Base-by-base conservation (phyloP, 495 filamentous ascomycete genomes). In the Penicillium roqueforti region DNA sequence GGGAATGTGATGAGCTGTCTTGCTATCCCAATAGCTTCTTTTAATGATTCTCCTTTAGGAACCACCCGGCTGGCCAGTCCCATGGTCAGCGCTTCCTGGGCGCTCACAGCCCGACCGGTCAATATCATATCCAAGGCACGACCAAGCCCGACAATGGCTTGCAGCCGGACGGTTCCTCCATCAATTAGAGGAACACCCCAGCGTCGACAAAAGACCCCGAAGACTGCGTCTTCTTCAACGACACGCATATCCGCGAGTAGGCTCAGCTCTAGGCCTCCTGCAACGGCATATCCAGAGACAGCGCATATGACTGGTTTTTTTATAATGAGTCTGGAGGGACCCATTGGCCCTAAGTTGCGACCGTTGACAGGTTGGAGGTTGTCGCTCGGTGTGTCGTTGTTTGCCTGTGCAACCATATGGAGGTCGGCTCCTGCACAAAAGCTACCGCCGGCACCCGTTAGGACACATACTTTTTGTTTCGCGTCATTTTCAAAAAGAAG, bases 181-280 rank as follows among this genome's bases (percentile, higher is more conserved):
- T 81, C 76, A 39, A 80, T 75, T 11, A 80, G 57, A 11, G 78
- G 77, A 0, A 80, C 73, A 2, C 77, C 78, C 56, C 68, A 78
- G 4, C 76, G 68, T 2, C 78, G 67, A 59, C 73, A 78, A 47
- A 79, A 79, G 13, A 79, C 72, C 3, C 77, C 74, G 36, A 81
- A 75, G 18, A 77, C 54, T 0, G 76, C 74, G 36, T 76, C 66
- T 46, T 78, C 75, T 50, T 79, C 76, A 0, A 64, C 73, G 1
- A 80, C 66, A 1, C 76, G 71, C 19, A 79, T 65, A 55, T 80
- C 76, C 7, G 60, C 75, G 2, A 80, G 56, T 0, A 80, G 65
- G 49, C 67, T 70, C 10, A 80, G 61, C 46, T 79, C 76, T 2
- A 79, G 56, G 11, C 77, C 77, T 7, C 76, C 76, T 3, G 76